Conservation (phyloP, 2,329 filamentous ascomycete species). For the Fusarium lateritium region DNA sequence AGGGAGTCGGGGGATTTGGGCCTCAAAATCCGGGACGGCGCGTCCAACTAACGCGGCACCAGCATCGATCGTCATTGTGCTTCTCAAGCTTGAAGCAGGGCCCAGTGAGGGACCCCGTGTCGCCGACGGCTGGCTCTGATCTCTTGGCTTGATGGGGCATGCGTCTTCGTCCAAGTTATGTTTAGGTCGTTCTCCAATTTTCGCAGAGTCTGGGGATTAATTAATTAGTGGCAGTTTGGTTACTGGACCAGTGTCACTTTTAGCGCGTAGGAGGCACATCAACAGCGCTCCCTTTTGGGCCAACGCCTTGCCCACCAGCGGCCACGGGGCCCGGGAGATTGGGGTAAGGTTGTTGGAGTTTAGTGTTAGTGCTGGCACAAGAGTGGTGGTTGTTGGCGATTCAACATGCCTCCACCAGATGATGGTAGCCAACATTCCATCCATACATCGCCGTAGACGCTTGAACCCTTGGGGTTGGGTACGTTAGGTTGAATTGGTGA, state of each 20-base stretch:
- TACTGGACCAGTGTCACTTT: constrained; percentile 36
- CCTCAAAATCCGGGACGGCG: constrained; percentile 23
- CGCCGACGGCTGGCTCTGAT: constrained; percentile 46
- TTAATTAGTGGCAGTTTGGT: constrained; percentile 31
- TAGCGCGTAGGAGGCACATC: constrained; percentile 26
- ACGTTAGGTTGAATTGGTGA: constrained; percentile 3
- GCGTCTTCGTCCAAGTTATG: constrained; percentile 25
- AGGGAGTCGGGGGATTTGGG: constrained; percentile 17
- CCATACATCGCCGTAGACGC: constrained; percentile 18
- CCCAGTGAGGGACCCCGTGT: constrained; percentile 40
- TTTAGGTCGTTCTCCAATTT: constrained; percentile 23
- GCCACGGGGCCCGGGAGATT: constrained; percentile 46
- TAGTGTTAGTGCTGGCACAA: constrained; percentile 25
- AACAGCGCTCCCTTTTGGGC: constrained; percentile 21
- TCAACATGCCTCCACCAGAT: constrained; percentile 39
- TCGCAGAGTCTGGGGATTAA: constrained; percentile 42
- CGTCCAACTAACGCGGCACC: constrained; percentile 29
- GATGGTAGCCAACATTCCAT: constrained; percentile 35
- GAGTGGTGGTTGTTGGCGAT: constrained; percentile 26
- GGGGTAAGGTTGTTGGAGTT: constrained; percentile 41
- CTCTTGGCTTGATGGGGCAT: constrained; percentile 20
- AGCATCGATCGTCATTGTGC: constrained; percentile 42
- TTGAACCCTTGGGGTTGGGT: background rate
- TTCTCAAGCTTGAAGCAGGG: constrained; percentile 32
- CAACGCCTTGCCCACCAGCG: constrained; percentile 32